Conservation (phyloP, 371 early-diverging fungal species). For the Haplosporangium sp. region DNA sequence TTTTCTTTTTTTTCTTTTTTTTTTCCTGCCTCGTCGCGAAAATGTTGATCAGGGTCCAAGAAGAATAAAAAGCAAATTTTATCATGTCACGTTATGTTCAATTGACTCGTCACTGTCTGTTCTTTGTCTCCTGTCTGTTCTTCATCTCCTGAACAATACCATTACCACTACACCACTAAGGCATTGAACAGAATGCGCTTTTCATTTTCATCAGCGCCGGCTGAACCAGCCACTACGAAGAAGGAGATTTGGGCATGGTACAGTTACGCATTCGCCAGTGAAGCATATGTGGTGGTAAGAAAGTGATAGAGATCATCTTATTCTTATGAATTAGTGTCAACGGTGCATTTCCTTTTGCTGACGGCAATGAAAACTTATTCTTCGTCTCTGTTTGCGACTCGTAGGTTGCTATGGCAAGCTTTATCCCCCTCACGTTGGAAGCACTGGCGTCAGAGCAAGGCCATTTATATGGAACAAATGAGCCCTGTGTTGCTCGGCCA, state of each 20-base stretch:
- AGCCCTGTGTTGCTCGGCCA: constrained; percentile 28
- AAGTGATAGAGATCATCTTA: background rate
- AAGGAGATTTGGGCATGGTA: constrained; percentile 53
- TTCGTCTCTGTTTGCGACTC: background rate
- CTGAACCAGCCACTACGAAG: constrained; percentile 32
- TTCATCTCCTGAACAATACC: background rate
- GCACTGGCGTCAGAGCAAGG: constrained; percentile 44
- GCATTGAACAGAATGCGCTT: constrained; percentile 27
- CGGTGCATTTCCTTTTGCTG: background rate
- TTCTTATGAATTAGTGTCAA: background rate
- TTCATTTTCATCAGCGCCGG: constrained; percentile 41
- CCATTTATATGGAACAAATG: constrained; percentile 42
- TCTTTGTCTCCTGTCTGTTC: background rate
- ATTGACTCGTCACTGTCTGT: too few relatives aligned
- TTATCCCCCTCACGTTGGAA: constrained; percentile 54
- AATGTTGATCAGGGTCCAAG: background rate
- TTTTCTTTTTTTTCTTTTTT: background rate
- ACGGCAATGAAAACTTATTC: background rate
- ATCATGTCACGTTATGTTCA: too few relatives aligned
- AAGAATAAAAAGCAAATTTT: background rate
- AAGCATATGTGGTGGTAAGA: constrained; percentile 51
- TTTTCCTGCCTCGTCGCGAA: background rate
- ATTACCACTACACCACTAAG: background rate
- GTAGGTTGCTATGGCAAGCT: constrained; percentile 51
- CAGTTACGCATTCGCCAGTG: constrained; percentile 46